These are phyloP conservation scores for Stachybotrys elegans DNA, from an alignment of 2,329 filamentous ascomycete genomes.

Conservation along the genomic window DNA sequence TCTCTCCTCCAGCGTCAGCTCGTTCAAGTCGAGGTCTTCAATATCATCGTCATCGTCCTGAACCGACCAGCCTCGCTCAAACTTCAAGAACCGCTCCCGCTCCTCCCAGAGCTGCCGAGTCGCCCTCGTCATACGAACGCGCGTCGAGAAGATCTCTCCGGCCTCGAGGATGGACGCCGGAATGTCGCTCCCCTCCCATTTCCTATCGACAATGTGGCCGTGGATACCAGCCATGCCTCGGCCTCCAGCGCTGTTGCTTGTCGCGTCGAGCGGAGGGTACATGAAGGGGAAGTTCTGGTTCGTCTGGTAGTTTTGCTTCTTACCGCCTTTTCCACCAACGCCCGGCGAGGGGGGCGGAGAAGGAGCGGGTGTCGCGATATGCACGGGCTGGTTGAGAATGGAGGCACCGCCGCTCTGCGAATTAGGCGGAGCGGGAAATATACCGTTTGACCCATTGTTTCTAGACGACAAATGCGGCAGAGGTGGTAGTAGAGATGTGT, in stretches of 20 bases:
- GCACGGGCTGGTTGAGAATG: conserved; percentile 91
- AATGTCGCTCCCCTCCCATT: conserved; percentile 91
- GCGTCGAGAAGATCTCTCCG: conserved; percentile 81
- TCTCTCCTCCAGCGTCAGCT: conserved; percentile 35
- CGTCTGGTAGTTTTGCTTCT: conserved; percentile 99
- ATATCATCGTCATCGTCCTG: conserved; percentile 39
- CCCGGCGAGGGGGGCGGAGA: conserved; percentile 89
- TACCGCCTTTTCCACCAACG: conserved; percentile 84
- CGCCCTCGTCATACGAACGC: conserved; percentile 86
- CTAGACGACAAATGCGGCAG: conserved; percentile 69
- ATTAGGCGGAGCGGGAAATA: conserved; percentile 52
- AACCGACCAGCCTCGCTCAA: conserved; percentile 81
- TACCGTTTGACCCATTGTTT: conserved; percentile 54
- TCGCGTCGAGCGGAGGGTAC: conserved; percentile 86
- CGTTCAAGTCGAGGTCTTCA: conserved; percentile 41
- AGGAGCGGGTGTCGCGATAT: conserved; percentile 96
- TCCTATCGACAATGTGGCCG: conserved; percentile 72
- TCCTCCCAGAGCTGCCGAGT: conserved; percentile 95
- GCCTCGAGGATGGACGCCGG: conserved; percentile 94
- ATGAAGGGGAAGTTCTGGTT: conserved; percentile 98
- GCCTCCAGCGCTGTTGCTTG: conserved; percentile 84
- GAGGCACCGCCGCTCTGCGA: conserved; percentile 59
- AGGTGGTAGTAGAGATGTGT: conserved; percentile 84
- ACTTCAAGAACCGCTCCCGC: conserved; percentile 84
- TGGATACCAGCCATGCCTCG: conserved; percentile 80